These are phyloP conservation scores for Clausena lansium DNA, from an alignment of 345 rosid species.

Conservation along the genomic window DNA sequence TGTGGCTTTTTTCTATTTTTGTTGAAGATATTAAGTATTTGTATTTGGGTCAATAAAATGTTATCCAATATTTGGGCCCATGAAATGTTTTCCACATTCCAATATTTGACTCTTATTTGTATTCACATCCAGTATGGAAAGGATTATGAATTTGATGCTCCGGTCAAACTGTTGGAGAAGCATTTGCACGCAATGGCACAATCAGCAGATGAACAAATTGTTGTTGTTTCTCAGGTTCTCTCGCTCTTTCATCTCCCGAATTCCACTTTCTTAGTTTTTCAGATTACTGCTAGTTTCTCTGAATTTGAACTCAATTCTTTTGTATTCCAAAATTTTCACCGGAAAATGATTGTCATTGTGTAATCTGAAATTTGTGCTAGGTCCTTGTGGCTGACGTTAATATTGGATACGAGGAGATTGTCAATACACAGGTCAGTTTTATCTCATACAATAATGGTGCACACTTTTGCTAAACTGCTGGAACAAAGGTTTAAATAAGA, in stretches of 20 bases:
- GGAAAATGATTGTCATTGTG: background rate
- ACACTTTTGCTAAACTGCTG: background rate
- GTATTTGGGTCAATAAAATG: background rate
- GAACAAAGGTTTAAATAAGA: background rate
- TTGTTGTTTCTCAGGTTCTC: constrained; percentile 84
- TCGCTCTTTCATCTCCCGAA: background rate
- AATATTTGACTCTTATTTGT: background rate
- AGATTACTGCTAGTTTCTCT: background rate
- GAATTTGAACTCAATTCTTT: background rate
- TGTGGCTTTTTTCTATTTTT: background rate
- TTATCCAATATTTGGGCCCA: background rate
- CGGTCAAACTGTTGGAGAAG: constrained; percentile 85
- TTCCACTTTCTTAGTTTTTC: background rate
- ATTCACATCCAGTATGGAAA: constrained; percentile 70
- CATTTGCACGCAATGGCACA: constrained; percentile 90
- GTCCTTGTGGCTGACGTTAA: constrained; percentile 94
- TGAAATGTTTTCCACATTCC: background rate
- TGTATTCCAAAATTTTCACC: background rate
- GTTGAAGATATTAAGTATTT: background rate
- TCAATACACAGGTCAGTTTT: constrained; percentile 75
- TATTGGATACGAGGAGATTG: constrained; percentile 92
- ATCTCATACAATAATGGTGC: background rate
- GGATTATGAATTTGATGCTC: constrained; percentile 95
- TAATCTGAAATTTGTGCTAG: constrained; percentile 30
- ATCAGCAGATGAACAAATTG: constrained; percentile 79